Conservation (phyloP, 2,329 filamentous ascomycete species). For the Ophiosphaerella korrae region DNA sequence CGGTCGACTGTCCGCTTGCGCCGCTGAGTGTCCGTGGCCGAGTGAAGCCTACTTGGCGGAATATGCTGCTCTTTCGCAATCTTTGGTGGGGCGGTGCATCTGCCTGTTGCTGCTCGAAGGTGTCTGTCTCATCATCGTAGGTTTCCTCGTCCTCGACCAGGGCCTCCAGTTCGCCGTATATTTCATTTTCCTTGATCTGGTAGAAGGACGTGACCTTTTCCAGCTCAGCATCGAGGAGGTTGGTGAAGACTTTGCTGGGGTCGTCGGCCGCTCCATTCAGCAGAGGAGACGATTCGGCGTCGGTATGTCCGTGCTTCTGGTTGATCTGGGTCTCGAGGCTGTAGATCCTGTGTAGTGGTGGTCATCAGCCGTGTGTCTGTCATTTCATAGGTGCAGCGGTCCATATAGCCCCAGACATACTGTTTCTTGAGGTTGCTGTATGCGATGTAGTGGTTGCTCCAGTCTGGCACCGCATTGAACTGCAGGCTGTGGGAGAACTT, state of each 20-base stretch:
- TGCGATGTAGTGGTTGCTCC: slow-evolving; percentile 96
- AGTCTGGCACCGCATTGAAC: slow-evolving; percentile 99
- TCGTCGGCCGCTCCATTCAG: slow-evolving; percentile 68
- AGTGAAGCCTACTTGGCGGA: slow-evolving; percentile 56
- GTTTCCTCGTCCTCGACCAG: slow-evolving; percentile 75
- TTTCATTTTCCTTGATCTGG: slow-evolving; percentile 83
- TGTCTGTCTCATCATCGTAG: slow-evolving; percentile 64
- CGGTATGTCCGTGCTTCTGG: slow-evolving; percentile 61
- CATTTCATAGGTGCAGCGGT: background rate
- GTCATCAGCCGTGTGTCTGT: slow-evolving; percentile 23
- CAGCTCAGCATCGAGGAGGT: slow-evolving; percentile 82
- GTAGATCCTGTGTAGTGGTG: slow-evolving; percentile 72
- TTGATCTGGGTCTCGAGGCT: slow-evolving; percentile 85
- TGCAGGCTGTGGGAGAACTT: slow-evolving; percentile 99
- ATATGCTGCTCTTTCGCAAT: slow-evolving; percentile 57
- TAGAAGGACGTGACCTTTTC: slow-evolving; percentile 96
- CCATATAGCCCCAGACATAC: slow-evolving; percentile 57
- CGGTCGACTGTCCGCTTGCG: slow-evolving; percentile 49
- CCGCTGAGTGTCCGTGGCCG: slow-evolving; percentile 52
- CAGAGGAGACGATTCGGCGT: slow-evolving; percentile 84
- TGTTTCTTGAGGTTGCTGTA: slow-evolving; percentile 99
- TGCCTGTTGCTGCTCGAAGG: slow-evolving; percentile 43
- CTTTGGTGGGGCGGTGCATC: slow-evolving; percentile 46
- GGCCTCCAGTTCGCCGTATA: slow-evolving; percentile 78
- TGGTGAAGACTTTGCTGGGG: slow-evolving; percentile 80